Evolutionary conservation across 2,329 filamentous ascomycete genomes (phyloP), one percentile per base, ranked within the genome.

Genomic region (Aspergillus sp.): DNA sequence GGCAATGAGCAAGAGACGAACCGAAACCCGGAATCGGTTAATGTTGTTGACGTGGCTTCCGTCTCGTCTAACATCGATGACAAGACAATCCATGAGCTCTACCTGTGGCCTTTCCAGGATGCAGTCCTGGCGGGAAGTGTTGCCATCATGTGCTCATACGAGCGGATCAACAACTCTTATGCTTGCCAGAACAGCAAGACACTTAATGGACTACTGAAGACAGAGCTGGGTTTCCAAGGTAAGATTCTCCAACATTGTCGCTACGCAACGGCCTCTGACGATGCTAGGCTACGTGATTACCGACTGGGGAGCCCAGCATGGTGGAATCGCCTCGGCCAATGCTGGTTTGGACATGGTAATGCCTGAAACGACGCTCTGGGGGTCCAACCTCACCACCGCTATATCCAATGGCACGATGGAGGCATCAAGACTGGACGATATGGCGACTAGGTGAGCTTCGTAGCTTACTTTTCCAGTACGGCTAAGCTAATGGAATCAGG

Each of bases 301-400:
- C 15, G 91, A 96, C 72, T 95, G 91, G 90, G 80, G 83, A 65
- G 91, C 89, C 4, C 89, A 92, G 68, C 89, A 94, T 70, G 80
- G 85, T 4, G 70, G 69, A 0, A 67, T 69, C 12, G 67, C 64
- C 1, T 43, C 49, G 6, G 67, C 68, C 0, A 68, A 68, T 53
- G 70, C 70, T 13, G 70, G 70, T 0, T 51, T 72, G 15, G 70
- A 72, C 25, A 65, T 72, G 59, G 64, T 64, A 1, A 69, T 71
- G 67, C 70, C 69, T 1, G 41, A 23, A 1, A 60, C 62, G 1
- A 17, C 53, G 0, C 55, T 57, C 2, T 73, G 69, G 69, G 59
- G 56, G 0, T 53, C 56, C 0, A 75, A 78, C 32, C 80, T 90
- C 0, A 78, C 81, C 0, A 74, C 80, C 5, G 84, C 87, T 0